Conservation (phyloP, 306 rosid species). For the Lathyrus tuberosus region DNA sequence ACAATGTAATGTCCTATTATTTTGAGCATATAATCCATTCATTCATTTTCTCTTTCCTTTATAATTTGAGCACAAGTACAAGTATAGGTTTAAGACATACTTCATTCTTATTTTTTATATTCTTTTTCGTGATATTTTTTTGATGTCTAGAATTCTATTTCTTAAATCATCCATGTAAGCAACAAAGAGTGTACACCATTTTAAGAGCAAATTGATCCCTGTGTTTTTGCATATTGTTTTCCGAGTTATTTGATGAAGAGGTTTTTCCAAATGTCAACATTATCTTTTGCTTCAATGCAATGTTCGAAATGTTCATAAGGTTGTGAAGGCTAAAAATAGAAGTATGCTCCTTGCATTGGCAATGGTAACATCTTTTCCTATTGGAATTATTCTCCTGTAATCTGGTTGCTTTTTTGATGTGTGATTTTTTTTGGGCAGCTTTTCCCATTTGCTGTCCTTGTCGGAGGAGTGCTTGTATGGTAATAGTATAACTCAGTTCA, state of each 20-base stretch:
- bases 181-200: slow-evolving; percentile 8
- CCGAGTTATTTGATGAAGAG: slow-evolving; percentile 24
- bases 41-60: neutral
- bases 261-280: slow-evolving; percentile 30
- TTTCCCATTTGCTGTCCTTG: slow-evolving; percentile 74
- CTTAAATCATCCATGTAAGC: slow-evolving; percentile 8
- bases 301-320: slow-evolving; percentile 68
- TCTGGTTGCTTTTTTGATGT: slow-evolving; percentile 34
- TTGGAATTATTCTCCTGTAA: slow-evolving; percentile 22
- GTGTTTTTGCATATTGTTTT: slow-evolving; percentile 5
- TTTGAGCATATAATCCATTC: neutral
- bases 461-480: slow-evolving; percentile 82
- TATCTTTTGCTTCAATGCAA: slow-evolving; percentile 56
- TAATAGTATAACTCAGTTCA: slow-evolving; percentile 53
- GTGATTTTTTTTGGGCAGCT: slow-evolving; percentile 56
- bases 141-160: slow-evolving; percentile 1
- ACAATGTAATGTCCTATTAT: slow-evolving; percentile 10
- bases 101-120: neutral
- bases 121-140: neutral
- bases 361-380: slow-evolving; percentile 61
- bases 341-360: slow-evolving; percentile 81
- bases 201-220: slow-evolving; percentile 4
- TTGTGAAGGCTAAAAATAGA: slow-evolving; percentile 78
- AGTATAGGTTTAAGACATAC: neutral
- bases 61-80: neutral